A percentile compares a stretch with the other conserved stretches of the same genome.
Evolutionary conservation across 2,329 filamentous ascomycete species (phyloP).

Genomic region (Pseudogymnoascus sp.): DNA sequence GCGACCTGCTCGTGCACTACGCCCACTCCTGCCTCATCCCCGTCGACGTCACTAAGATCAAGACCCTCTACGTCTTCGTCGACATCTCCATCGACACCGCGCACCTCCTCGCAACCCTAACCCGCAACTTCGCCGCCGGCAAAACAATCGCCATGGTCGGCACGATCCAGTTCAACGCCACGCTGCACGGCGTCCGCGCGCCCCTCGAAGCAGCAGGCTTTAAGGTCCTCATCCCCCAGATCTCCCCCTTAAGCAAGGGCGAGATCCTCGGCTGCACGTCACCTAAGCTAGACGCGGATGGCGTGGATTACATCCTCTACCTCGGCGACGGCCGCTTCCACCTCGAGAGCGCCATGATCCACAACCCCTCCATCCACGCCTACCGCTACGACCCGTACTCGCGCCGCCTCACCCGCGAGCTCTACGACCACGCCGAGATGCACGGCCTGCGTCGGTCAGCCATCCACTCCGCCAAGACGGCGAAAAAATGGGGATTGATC

Average conservation of each 20-base stretch:
- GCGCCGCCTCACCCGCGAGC: slow-evolving; percentile 81
- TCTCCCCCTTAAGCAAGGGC: slow-evolving; percentile 84
- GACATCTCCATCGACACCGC: slow-evolving; percentile 92
- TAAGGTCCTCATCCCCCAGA: slow-evolving; percentile 81
- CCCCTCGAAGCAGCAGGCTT: slow-evolving; percentile 79
- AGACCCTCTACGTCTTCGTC: slow-evolving; percentile 96
- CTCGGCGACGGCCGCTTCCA: slow-evolving; percentile 92
- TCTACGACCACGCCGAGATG: slow-evolving; percentile 88
- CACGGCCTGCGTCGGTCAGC: slow-evolving; percentile 71
- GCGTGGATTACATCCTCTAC: slow-evolving; percentile 75
- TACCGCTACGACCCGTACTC: slow-evolving; percentile 98
- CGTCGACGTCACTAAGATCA: slow-evolving; percentile 92
- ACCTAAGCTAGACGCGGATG: slow-evolving; percentile 55
- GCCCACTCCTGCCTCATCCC: slow-evolving; percentile 95
- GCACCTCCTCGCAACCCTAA: slow-evolving; percentile 79
- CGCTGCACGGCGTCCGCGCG: slow-evolving; percentile 76
- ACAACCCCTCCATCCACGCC: slow-evolving; percentile 83
- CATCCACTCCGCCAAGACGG: slow-evolving; percentile 66
- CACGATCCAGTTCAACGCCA: slow-evolving; percentile 98
- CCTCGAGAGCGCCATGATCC: slow-evolving; percentile 97
- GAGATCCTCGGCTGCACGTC: slow-evolving; percentile 98
- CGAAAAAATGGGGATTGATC: slow-evolving; percentile 90
- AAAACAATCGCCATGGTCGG: slow-evolving; percentile 91
- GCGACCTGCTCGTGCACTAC: slow-evolving; percentile 92
- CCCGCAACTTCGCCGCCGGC: slow-evolving; percentile 76